These are phyloP conservation scores for Citrus cavaleriei DNA, from an alignment of 345 rosid species.

Conservation along the genomic window DNA sequence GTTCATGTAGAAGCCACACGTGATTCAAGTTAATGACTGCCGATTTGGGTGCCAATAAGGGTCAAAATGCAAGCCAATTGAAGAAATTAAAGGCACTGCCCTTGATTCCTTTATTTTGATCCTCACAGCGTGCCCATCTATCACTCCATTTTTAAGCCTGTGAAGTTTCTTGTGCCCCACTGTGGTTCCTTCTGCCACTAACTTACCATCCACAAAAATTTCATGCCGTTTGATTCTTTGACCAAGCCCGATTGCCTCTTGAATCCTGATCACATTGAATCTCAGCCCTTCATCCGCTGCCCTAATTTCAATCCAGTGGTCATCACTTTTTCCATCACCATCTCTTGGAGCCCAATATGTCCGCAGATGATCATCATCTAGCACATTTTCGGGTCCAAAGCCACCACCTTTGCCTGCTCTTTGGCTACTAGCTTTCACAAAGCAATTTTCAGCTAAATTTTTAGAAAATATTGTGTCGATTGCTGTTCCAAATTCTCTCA, in stretches of 20 bases:
- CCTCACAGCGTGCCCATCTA: slow-evolving; percentile 37
- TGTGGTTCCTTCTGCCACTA: slow-evolving; percentile 49
- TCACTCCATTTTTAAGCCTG: slow-evolving; percentile 34
- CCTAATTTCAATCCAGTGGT: slow-evolving; percentile 46
- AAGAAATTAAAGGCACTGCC: slow-evolving; percentile 58
- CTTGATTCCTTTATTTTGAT: slow-evolving; percentile 37
- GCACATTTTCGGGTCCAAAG: slow-evolving; percentile 55
- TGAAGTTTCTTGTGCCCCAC: slow-evolving; percentile 66
- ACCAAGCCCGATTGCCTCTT: slow-evolving; percentile 71
- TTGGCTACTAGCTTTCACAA: slow-evolving; percentile 43
- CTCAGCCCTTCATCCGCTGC: slow-evolving; percentile 24
- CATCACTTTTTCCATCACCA: slow-evolving; percentile 6
- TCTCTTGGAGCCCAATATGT: slow-evolving; percentile 63
- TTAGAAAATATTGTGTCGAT: slow-evolving; percentile 43
- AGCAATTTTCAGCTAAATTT: slow-evolving; percentile 45
- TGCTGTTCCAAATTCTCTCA: slow-evolving; percentile 43
- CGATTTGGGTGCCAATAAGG: slow-evolving; percentile 44
- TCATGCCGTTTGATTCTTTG: slow-evolving; percentile 56
- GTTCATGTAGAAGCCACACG: neutral
- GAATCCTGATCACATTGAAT: slow-evolving; percentile 64
- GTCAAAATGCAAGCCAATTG: slow-evolving; percentile 61
- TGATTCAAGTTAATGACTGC: neutral
- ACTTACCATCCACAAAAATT: slow-evolving; percentile 50
- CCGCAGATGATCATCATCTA: slow-evolving; percentile 59
- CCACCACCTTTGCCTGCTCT: slow-evolving; percentile 49